These are phyloP conservation scores for Geranomyces michiganensis DNA, from an alignment of 192 early-diverging fungal genomes.

Conservation along the genomic window DNA sequence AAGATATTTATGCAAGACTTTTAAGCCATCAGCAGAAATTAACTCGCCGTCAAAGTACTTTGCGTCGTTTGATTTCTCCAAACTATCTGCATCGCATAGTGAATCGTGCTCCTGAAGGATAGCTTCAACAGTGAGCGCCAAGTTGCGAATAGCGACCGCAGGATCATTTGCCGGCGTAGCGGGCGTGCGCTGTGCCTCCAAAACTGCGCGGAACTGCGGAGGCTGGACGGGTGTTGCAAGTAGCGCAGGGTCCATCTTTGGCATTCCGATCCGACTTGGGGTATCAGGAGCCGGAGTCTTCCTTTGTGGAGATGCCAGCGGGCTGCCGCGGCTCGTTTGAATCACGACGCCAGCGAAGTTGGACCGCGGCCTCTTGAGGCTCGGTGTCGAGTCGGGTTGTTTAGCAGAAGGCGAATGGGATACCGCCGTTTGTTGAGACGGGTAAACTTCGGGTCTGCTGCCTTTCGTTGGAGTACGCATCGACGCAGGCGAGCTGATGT, in stretches of 20 bases:
- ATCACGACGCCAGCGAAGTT: neutral
- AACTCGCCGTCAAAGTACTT: slow-evolving; percentile 14
- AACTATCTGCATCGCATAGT: neutral
- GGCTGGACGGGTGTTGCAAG: too few relatives aligned
- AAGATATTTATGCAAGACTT: slow-evolving; percentile 11
- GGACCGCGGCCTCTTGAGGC: neutral
- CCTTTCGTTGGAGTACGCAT: neutral
- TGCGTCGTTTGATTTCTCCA: neutral
- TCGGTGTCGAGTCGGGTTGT: neutral
- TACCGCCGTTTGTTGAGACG: neutral
- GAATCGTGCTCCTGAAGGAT: slow-evolving; percentile 5
- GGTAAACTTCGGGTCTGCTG: neutral
- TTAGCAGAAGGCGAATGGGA: neutral
- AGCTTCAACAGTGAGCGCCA: neutral
- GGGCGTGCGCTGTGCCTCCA: neutral
- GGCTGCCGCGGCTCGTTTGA: neutral
- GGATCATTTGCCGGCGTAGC: neutral
- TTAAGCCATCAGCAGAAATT: neutral
- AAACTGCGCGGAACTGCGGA: neutral
- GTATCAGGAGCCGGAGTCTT: neutral
- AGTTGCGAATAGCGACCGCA: neutral
- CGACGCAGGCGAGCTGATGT: neutral
- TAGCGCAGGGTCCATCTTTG: neutral
- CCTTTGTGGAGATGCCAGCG: neutral
- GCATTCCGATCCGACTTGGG: neutral